Conservation (phyloP, 768 basidiomycete genomes). For the Porpolomopsis calyptriformis region DNA sequence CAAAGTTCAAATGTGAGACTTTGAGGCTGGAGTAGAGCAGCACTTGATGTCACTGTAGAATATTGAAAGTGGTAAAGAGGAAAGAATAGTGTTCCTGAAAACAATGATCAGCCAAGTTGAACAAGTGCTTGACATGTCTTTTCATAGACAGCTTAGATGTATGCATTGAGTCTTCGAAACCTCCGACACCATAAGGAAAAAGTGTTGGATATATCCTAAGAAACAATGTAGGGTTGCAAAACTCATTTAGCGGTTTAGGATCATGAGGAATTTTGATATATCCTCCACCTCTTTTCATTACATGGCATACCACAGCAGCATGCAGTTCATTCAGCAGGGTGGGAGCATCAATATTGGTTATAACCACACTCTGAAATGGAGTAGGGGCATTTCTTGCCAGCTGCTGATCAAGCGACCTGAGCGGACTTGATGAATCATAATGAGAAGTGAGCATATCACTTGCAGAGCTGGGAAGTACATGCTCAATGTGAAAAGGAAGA, state of each 20-base stretch:
- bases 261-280: slow-evolving; percentile 24
- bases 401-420: background rate
- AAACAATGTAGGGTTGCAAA: slow-evolving; percentile 27
- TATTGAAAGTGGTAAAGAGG: slow-evolving; percentile 31
- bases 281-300: slow-evolving; percentile 18
- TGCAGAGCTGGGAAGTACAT: slow-evolving; percentile 12
- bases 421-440: slow-evolving; percentile 9
- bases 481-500: slow-evolving; percentile 21
- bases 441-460: slow-evolving; percentile 8
- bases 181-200: slow-evolving; percentile 34
- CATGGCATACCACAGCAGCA: slow-evolving; percentile 25
- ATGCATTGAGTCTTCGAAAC: slow-evolving; percentile 25
- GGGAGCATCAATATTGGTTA: slow-evolving; percentile 22
- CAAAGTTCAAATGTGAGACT: slow-evolving; percentile 18
- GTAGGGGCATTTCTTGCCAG: background rate
- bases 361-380: slow-evolving; percentile 18
- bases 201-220: slow-evolving; percentile 33
- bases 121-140: slow-evolving; percentile 24
- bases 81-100: slow-evolving; percentile 33
- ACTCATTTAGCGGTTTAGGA: slow-evolving; percentile 24
- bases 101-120: slow-evolving; percentile 18
- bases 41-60: slow-evolving; percentile 24
- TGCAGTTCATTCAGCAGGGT: slow-evolving; percentile 18
- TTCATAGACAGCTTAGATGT: slow-evolving; percentile 17
- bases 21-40: slow-evolving; percentile 24